Evolutionary conservation across 345 rosid species (phyloP).

Genomic region (Camelina laxa): DNA sequence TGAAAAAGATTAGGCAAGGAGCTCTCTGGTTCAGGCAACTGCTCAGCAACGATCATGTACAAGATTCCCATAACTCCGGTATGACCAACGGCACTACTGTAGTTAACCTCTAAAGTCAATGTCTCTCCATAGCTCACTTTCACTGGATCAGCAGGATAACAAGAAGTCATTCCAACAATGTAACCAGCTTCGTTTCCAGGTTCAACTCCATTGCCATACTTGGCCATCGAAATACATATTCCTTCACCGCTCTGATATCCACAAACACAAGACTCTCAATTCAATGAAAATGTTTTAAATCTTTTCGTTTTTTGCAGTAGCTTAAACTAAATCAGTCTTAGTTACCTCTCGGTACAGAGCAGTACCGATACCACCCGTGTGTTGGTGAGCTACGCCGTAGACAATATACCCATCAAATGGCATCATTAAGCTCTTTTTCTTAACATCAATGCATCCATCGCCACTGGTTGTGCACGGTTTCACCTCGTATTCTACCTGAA

Average conservation of each 20-base stretch:
- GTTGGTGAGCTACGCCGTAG: conserved; percentile 87
- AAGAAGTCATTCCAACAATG: conserved; percentile 90
- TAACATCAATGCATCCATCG: conserved; percentile 51
- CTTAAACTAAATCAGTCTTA: conserved; percentile 14
- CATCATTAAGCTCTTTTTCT: conserved; percentile 59
- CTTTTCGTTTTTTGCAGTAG: conserved; percentile 19
- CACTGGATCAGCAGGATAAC: conserved; percentile 71
- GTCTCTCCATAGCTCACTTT: conserved; percentile 65
- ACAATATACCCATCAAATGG: conserved; percentile 74
- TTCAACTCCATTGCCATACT: conserved; percentile 73
- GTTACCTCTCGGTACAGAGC: conserved; percentile 74
- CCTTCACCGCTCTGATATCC: conserved; percentile 60
- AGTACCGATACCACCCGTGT: conserved; percentile 71
- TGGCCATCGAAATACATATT: conserved; percentile 62
- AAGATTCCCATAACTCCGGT: conserved; percentile 91
- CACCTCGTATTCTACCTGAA: conserved; percentile 72
- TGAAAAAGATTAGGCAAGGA: conserved; percentile 25
- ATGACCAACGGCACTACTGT: conserved; percentile 57
- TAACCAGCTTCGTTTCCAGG: conserved; percentile 90
- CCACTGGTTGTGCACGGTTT: conserved; percentile 52
- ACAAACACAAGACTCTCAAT: conserved; percentile 11
- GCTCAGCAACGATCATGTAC: conserved; percentile 67
- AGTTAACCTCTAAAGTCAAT: conserved; percentile 67
- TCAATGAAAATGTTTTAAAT: neutral
- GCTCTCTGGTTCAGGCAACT: conserved; percentile 43